Conservation (phyloP, 305 asterid species). For the Ajuga reptans region DNA sequence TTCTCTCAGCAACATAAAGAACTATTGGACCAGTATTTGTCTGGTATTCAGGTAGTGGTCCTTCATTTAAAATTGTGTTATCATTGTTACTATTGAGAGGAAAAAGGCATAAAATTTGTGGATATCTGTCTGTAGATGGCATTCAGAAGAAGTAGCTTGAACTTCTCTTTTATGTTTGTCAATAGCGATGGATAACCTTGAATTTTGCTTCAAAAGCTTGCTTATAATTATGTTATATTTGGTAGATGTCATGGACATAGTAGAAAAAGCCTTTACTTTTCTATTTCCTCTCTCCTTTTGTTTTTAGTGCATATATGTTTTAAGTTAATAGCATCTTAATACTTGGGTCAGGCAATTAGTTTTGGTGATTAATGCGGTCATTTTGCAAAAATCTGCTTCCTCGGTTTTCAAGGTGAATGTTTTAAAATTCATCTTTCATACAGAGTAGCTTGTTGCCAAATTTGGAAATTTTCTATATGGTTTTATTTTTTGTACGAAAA, state of each 20-base stretch:
- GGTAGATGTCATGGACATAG: not conserved
- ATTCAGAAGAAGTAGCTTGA: not conserved
- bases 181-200: not conserved
- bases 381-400: not conserved
- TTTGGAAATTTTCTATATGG: not conserved
- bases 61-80: slow-evolving; percentile 13
- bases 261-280: not conserved
- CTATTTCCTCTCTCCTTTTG: too few relatives aligned
- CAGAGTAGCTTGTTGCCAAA: not conserved
- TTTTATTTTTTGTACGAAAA: not conserved
- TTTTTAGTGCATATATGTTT: not conserved
- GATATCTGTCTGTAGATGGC: not conserved
- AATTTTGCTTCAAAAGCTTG: slow-evolving; percentile 1
- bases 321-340: not conserved
- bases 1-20: slow-evolving; percentile 54
- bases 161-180: not conserved
- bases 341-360: not conserved
- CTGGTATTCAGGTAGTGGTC: slow-evolving; percentile 71
- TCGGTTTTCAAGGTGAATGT: not conserved
- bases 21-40: slow-evolving; percentile 59
- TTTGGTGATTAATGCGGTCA: not conserved
- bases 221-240: not conserved
- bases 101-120: not conserved
- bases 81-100: slow-evolving; percentile 14
- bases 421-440: not conserved